phyloP scores from a whole-genome alignment of 306 rosid genomes.

The Hippophae gyantsensis region DNA sequence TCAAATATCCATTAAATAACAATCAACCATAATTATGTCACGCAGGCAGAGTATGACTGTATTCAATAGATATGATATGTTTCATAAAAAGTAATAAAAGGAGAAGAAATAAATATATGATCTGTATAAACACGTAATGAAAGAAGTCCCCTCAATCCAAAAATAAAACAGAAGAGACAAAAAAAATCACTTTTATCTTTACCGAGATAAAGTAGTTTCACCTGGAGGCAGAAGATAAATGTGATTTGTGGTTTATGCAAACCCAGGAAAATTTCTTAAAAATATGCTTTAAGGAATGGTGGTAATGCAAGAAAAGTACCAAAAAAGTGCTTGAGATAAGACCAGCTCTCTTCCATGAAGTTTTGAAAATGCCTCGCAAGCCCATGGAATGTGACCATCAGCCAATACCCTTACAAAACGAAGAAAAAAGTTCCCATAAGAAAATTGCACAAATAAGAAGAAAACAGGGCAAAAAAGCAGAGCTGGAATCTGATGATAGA shows the following conservation, averaged over 20 bases:
- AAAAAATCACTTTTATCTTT: no score
- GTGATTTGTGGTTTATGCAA: no score
- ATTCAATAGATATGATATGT: no score
- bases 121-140: no score
- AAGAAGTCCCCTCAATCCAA: no score
- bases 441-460: background rate
- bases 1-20: background rate
- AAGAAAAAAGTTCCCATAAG: background rate
- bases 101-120: no score
- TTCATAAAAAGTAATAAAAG: no score
- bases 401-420: slow-evolving; percentile 72
- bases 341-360: slow-evolving; percentile 64
- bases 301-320: slow-evolving; percentile 35
- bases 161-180: no score
- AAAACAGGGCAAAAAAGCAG: background rate
- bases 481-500: background rate
- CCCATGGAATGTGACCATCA: slow-evolving; percentile 97
- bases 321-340: slow-evolving; percentile 60
- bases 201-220: no score
- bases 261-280: background rate
- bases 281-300: background rate
- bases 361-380: slow-evolving; percentile 92
- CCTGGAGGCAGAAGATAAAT: no score
- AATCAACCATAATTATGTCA: no score
- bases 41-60: no score